A percentile compares a stretch with the other conserved stretches of the same genome.
These are phyloP conservation scores for Neohortaea acidophila DNA, from an alignment of 495 filamentous ascomycete genomes.

Conservation along the genomic window DNA sequence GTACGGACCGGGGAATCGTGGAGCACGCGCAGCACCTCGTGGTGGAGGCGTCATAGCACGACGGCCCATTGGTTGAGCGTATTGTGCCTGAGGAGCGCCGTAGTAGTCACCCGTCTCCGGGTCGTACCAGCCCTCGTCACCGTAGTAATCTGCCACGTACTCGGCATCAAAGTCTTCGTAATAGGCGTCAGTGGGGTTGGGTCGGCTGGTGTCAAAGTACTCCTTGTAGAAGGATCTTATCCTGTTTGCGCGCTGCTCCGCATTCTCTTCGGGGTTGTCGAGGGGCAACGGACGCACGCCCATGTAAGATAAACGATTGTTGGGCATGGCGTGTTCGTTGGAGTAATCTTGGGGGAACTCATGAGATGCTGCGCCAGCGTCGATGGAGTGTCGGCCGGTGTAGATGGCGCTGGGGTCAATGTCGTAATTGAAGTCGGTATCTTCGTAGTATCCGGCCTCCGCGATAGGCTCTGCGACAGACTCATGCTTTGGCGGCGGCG, in stretches of 20 bases:
- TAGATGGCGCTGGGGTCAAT: constrained; percentile 7
- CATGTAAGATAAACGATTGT: constrained; percentile 32
- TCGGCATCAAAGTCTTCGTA: constrained; percentile 56
- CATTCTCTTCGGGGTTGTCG: constrained; percentile 69
- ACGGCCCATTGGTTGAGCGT: constrained; percentile 66
- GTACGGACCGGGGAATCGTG: constrained; percentile 33
- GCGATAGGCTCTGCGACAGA: neutral
- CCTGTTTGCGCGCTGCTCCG: constrained; percentile 85
- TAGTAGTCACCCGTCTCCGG: constrained; percentile 58
- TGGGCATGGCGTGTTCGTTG: constrained; percentile 4
- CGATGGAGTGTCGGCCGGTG: constrained; percentile 13
- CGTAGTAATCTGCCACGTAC: no score
- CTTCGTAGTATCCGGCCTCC: neutral
- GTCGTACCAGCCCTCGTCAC: constrained; percentile 56
- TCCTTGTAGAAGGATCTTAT: constrained; percentile 99
- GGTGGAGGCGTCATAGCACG: constrained; percentile 97
- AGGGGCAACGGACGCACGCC: constrained; percentile 86
- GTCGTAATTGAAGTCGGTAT: no score
- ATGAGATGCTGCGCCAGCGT: constrained; percentile 7
- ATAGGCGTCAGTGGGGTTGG: constrained; percentile 33
- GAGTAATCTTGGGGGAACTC: constrained; percentile 8
- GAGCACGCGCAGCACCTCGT: constrained; percentile 48
- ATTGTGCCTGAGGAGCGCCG: constrained; percentile 46
- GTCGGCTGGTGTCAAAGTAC: constrained; percentile 83
- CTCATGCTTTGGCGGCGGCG: constrained; percentile 22